A percentile compares a stretch with the other conserved stretches of the same genome.
Evolutionary conservation across 441 rosid genomes (phyloP).

Genomic region (Pelargonium cotyledonis): DNA sequence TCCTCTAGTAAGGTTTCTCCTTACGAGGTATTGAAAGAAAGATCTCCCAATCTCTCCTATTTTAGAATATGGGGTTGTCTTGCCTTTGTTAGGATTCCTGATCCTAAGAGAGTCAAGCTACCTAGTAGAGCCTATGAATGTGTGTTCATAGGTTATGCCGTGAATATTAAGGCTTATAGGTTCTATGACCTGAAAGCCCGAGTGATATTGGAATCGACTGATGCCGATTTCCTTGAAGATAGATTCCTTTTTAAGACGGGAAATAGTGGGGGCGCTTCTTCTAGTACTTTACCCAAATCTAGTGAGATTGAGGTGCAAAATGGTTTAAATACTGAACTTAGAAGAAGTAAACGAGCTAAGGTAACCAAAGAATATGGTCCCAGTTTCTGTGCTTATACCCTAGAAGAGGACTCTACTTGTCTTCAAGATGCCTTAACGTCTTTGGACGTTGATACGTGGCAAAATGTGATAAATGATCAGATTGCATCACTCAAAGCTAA

Average conservation of each 20-base stretch:
- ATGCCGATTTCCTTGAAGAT: neutral
- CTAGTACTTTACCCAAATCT: neutral
- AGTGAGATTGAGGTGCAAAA: neutral
- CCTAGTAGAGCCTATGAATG: neutral
- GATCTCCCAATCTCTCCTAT: too few relatives aligned
- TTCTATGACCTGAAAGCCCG: neutral
- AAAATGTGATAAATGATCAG: neutral
- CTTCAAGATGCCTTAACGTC: neutral
- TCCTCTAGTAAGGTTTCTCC: too few relatives aligned
- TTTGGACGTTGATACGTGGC: neutral
- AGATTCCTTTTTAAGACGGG: neutral
- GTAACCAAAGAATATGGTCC: too few relatives aligned
- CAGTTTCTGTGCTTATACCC: neutral
- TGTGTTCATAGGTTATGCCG: neutral
- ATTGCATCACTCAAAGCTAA: neutral
- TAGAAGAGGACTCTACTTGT: neutral
- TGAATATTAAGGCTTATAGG: neutral
- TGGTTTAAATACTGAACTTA: neutral
- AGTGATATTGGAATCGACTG: neutral
- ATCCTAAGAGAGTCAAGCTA: too few relatives aligned
- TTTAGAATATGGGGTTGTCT: too few relatives aligned
- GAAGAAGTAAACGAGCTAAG: neutral
- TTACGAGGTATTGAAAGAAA: too few relatives aligned
- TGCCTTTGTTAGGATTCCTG: too few relatives aligned
- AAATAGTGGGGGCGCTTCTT: neutral